Evolutionary conservation across 2,329 filamentous ascomycete species (phyloP).

Genomic region (Colletotrichum orchidophilum): DNA sequence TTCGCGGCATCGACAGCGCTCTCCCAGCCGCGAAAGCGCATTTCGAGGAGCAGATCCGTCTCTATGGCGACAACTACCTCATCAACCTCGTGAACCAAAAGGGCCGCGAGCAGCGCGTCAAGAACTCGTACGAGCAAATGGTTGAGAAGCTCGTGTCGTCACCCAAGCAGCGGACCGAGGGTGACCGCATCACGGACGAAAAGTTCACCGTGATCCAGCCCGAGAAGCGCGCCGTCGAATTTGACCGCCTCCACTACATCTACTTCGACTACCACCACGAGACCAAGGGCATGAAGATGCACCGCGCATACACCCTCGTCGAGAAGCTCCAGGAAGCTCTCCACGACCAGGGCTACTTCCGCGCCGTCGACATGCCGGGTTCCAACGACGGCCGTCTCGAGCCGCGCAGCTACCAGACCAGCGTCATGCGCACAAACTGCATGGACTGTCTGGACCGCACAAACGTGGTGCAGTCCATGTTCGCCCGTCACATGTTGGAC

Average conservation of each 20-base stretch:
- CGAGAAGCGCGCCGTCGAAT: slow-evolving; percentile 65
- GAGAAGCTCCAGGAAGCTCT: slow-evolving; percentile 83
- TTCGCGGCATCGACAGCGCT: slow-evolving; percentile 85
- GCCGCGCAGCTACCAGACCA: slow-evolving; percentile 81
- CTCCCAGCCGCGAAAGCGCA: slow-evolving; percentile 83
- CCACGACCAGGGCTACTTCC: slow-evolving; percentile 87
- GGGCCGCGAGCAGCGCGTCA: slow-evolving; percentile 87
- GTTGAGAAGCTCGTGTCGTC: slow-evolving; percentile 78
- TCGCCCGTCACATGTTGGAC: slow-evolving; percentile 88
- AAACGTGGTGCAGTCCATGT: slow-evolving; percentile 97
- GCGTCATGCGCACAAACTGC: slow-evolving; percentile 96
- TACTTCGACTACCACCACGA: slow-evolving; percentile 99
- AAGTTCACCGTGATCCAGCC: slow-evolving; percentile 83
- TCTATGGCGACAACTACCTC: slow-evolving; percentile 97
- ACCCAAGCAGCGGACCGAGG: slow-evolving; percentile 71
- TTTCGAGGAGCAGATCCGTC: slow-evolving; percentile 90
- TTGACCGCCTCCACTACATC: slow-evolving; percentile 91
- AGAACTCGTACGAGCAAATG: slow-evolving; percentile 93
- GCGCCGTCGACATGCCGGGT: slow-evolving; percentile 85
- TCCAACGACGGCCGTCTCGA: slow-evolving; percentile 77
- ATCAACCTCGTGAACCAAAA: slow-evolving; percentile 98
- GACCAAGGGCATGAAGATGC: slow-evolving; percentile 94
- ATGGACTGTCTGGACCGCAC: slow-evolving; percentile 99
- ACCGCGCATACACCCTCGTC: slow-evolving; percentile 87
- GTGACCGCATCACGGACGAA: slow-evolving; percentile 75